Percentiles rank a stretch among this genome's conserved stretches.
Conservation (phyloP, 371 early-diverging fungal genomes). For the Apophysomyces variabilis region DNA sequence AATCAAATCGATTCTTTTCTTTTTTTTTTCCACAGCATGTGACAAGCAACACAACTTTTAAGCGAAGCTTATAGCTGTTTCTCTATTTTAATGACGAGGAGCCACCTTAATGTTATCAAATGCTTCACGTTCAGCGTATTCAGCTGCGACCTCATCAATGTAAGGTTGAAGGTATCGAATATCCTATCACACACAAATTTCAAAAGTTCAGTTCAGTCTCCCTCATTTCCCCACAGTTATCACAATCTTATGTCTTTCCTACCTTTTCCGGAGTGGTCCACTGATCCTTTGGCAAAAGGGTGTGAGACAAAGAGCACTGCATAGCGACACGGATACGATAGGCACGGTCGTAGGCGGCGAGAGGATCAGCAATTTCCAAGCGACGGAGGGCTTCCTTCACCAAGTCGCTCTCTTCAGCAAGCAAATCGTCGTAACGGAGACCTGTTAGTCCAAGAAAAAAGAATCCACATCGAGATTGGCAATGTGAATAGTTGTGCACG, state of each 20-base stretch:
- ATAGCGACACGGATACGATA: slow-evolving; percentile 87
- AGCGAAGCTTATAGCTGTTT: background rate
- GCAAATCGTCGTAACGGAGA: slow-evolving; percentile 89
- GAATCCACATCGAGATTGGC: background rate
- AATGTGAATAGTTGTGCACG: slow-evolving; percentile 32
- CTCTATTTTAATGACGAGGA: slow-evolving; percentile 34
- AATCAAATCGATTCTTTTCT: slow-evolving; percentile 10
- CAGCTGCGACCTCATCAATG: slow-evolving; percentile 84
- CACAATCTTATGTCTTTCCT: slow-evolving; percentile 16
- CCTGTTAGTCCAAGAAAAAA: slow-evolving; percentile 54
- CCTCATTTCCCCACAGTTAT: no score
- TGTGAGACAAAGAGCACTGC: slow-evolving; percentile 77
- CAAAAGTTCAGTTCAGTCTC: background rate
- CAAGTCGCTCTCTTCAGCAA: slow-evolving; percentile 84
- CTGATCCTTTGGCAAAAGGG: slow-evolving; percentile 69
- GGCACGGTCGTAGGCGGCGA: slow-evolving; percentile 76
- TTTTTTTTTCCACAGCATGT: slow-evolving; percentile 1
- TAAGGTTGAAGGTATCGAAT: slow-evolving; percentile 84
- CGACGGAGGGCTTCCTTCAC: slow-evolving; percentile 90
- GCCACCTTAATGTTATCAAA: slow-evolving; percentile 67
- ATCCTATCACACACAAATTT: slow-evolving; percentile 50
- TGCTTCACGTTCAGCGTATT: slow-evolving; percentile 80
- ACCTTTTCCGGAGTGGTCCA: slow-evolving; percentile 84
- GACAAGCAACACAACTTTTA: slow-evolving; percentile 10
- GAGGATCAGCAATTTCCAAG: slow-evolving; percentile 65